Base-by-base conservation (phyloP, 176 grass and related monocot species). In the Hyparrhenia diplandra region DNA sequence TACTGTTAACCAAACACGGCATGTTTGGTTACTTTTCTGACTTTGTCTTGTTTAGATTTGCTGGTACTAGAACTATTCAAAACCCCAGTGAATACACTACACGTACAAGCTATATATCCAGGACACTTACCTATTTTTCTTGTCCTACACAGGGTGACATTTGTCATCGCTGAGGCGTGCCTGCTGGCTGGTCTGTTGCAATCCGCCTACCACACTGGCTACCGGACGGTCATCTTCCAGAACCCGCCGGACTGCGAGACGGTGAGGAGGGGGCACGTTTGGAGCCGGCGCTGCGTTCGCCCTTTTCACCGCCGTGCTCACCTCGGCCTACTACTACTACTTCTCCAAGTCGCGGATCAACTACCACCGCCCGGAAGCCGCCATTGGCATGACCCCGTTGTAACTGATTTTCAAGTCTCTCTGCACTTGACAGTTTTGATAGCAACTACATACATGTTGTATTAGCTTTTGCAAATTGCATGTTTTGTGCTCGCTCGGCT, bases 141-240 rank as follows among this genome's bases (percentile, higher is more conserved):
- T 69, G 42, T 11, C 29, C 30, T 80, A 18, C 49, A 41, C 81
- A 98, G 95, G 95, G 59, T 98, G 74, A 86, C 88, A 30, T 98
- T 98, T 37, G 21, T 98, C 41, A 82, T 98, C 71, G 92, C 90
- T 2, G 95, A 93, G 81, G 74, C 80, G 2, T 98, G 88, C 88
- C 31, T 98, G 46, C 69, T 98, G 42, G 95, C 95, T 29, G 95
- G 92, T 34, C 67, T 91, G 12, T 84, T 93, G 57, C 84, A 85
- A 28, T 89, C 93, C 1, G 92, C 95, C 13, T 95, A 95, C 86
- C 95, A 98, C 84, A 98, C 95, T 2, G 61, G 88, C 49, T 93
- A 93, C 86, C 83, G 90, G 54, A 75, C 27, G 0, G 36, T 98
- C 4, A 55, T 88, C 76, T 88, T 85, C 3, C 45, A 54, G 13